Evolutionary conservation across 1,284 basidiomycete genomes (phyloP), one percentile per base, ranked within the genome.

Genomic region (Coniferiporia sulphurascens): DNA sequence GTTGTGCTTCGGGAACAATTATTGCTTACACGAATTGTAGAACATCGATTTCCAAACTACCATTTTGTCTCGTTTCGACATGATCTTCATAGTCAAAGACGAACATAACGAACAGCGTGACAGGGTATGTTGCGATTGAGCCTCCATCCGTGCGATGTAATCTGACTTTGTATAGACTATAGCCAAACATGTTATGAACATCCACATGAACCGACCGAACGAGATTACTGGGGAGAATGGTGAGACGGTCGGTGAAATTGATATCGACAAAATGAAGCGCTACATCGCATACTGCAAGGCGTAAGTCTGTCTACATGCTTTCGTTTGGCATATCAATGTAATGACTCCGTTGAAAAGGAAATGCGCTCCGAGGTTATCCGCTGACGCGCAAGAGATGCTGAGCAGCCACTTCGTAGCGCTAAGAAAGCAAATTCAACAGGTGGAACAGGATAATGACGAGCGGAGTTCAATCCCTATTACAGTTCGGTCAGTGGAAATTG

Each of bases 81-180:
- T 99, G 97, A 99, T 99, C 69, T 99, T 99, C 77, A 97, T 99
- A 66, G 91, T 99, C 65, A 95, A 93, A 72, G 97, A 99, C 70
- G 95, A 98, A 69, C 97, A 99, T 73, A 94, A 98, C 71, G 97
- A 99, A 74, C 78, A 81, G 54, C 84, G 97, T 50, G 97, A 99
- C 73, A 85, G 88, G 70, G 93, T 91, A 60, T 32, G 82, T 72
- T 52, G n/a, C n/a, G n/a, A 44, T 7, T 32, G 13, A 13, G 22
- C n/a, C 62, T 58, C 36, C 53, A 43, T 55, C 56, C 41, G 48
- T 41, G 6, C 22, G 13, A 21, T 43, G 19, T 22, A 38, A 48
- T 17, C 34, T 22, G 34, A 27, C 61, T 50, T 43, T 61, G 60
- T 56, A 1, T 64, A 95, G 90, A 93, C 89, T 66, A 97, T 99